Evolutionary conservation across 371 early-diverging fungal genomes (phyloP).

Genomic region (Saksenaea vasiformis): DNA sequence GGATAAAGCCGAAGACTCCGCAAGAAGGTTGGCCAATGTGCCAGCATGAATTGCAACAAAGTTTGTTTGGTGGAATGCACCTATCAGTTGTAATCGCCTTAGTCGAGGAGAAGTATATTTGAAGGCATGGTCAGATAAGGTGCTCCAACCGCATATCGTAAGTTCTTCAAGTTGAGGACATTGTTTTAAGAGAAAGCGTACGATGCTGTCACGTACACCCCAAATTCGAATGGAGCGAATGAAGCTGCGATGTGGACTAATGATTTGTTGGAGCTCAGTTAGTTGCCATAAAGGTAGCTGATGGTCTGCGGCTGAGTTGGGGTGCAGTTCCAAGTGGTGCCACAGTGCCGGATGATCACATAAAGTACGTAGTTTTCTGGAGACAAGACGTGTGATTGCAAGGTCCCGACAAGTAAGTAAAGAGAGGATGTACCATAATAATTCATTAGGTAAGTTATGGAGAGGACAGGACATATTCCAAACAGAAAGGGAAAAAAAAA

Average conservation of each 20-base stretch:
- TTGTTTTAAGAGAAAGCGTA: constrained; percentile 27
- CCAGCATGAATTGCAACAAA: constrained; percentile 34
- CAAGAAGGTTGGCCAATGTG: constrained; percentile 22
- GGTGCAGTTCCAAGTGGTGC: constrained; percentile 4
- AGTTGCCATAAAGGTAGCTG: constrained; percentile 22
- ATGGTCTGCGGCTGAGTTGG: background rate
- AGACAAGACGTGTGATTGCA: constrained; percentile 12
- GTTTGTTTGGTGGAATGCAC: constrained; percentile 16
- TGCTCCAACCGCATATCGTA: constrained; percentile 31
- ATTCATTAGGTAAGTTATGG: constrained; percentile 22
- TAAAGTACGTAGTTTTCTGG: constrained; percentile 12
- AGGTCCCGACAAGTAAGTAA: constrained; percentile 21
- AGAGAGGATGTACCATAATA: constrained; percentile 13
- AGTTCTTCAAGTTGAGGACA: constrained; percentile 32
- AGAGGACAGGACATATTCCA: constrained; percentile 1
- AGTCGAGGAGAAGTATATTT: constrained; percentile 11
- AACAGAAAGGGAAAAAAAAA: constrained; percentile 5
- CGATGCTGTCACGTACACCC: constrained; percentile 30
- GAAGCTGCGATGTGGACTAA: constrained; percentile 20
- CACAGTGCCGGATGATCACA: constrained; percentile 11
- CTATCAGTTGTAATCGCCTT: constrained; percentile 20
- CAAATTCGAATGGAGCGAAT: constrained; percentile 30
- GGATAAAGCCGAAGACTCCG: constrained; percentile 26
- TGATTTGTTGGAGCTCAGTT: constrained; percentile 16
- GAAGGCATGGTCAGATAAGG: constrained; percentile 36